Evolutionary conservation across 345 rosid genomes (phyloP).

Genomic region (Aquilaria malaccensis): DNA sequence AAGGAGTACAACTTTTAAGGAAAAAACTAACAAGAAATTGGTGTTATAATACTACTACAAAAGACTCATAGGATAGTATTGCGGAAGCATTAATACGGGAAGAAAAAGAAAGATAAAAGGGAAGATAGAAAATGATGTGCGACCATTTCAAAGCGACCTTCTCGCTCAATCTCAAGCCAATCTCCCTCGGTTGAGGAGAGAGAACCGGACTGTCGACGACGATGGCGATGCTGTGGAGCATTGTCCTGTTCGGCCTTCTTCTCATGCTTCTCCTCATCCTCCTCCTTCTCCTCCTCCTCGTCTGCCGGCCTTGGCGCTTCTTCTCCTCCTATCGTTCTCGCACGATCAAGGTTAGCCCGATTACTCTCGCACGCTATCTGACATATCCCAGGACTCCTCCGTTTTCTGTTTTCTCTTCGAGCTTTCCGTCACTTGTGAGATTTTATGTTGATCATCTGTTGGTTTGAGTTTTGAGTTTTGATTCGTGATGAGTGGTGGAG

Average conservation of each 20-base stretch:
- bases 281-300: constrained; percentile 48
- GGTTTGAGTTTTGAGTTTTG: neutral
- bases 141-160: constrained; percentile 86
- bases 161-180: constrained; percentile 46
- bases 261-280: constrained; percentile 63
- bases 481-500: constrained; percentile 3
- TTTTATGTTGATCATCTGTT: neutral
- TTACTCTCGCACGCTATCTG: no score
- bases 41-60: no score
- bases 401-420: neutral
- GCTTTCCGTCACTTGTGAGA: no score
- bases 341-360: constrained; percentile 41
- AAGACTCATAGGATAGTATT: no score
- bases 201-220: constrained; percentile 32
- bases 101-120: neutral
- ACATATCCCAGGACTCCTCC: neutral
- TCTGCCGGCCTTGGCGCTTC: constrained; percentile 92
- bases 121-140: constrained; percentile 14
- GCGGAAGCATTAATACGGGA: neutral
- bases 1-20: no score
- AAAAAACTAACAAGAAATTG: no score
- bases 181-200: constrained; percentile 20
- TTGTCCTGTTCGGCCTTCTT: constrained; percentile 35
- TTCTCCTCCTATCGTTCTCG: constrained; percentile 37
- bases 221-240: constrained; percentile 49